Evolutionary conservation across 371 early-diverging fungal species (phyloP).

Genomic region (Saksenaea vasiformis): DNA sequence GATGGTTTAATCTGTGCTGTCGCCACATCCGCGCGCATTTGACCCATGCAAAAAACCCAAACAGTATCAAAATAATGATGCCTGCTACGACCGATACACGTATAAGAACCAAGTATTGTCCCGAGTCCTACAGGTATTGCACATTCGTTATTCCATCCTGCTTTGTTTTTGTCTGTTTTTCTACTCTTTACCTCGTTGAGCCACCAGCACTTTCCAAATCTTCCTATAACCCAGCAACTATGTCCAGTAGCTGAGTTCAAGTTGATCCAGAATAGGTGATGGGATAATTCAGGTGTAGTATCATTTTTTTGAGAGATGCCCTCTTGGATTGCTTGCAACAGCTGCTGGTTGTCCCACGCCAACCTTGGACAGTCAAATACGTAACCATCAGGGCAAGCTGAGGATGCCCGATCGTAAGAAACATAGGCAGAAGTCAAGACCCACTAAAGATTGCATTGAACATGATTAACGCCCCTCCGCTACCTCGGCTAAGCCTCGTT

Average conservation of each 20-base stretch:
- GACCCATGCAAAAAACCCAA: slow-evolving; percentile 41
- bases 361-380: slow-evolving; percentile 36
- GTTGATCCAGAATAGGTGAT: slow-evolving; percentile 40
- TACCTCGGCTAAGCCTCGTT: not conserved
- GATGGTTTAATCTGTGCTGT: slow-evolving; percentile 29
- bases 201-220: slow-evolving; percentile 43
- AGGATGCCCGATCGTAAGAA: slow-evolving; percentile 32
- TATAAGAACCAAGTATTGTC: slow-evolving; percentile 25
- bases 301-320: slow-evolving; percentile 8
- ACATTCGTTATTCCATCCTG: not conserved
- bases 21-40: slow-evolving; percentile 45
- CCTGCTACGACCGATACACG: slow-evolving; percentile 39
- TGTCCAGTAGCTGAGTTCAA: slow-evolving; percentile 27
- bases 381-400: slow-evolving; percentile 34
- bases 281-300: slow-evolving; percentile 6
- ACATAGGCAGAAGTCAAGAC: slow-evolving; percentile 22
- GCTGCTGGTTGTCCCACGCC: slow-evolving; percentile 25
- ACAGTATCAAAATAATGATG: slow-evolving; percentile 37
- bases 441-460: slow-evolving; percentile 18
- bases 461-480: not conserved
- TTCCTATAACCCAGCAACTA: slow-evolving; percentile 41
- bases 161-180: not conserved
- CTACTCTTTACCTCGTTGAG: slow-evolving; percentile 24
- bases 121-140: not conserved
- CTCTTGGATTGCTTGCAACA: slow-evolving; percentile 10